Conservation (phyloP, 441 rosid species). For the Jatropha podagrica region DNA sequence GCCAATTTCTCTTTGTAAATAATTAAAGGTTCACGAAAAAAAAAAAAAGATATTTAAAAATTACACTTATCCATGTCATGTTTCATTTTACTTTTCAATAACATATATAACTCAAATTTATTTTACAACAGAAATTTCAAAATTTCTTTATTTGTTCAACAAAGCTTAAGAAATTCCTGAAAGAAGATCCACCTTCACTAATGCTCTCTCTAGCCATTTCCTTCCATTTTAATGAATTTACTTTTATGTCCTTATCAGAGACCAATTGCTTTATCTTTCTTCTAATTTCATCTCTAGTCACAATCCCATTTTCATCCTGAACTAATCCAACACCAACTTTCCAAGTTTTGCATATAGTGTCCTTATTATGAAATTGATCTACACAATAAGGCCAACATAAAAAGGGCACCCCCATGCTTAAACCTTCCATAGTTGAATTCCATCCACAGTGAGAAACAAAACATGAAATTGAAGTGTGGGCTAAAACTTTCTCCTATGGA, state of each 20-base stretch:
- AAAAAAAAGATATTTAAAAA: too few relatives aligned
- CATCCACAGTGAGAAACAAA: slow-evolving; percentile 57
- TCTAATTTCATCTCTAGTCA: slow-evolving; percentile 26
- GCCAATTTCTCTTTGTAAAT: too few relatives aligned
- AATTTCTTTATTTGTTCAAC: not conserved
- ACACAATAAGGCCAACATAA: slow-evolving; percentile 41
- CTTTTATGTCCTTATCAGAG: slow-evolving; percentile 15
- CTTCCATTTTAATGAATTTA: slow-evolving; percentile 27
- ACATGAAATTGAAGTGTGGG: slow-evolving; percentile 44
- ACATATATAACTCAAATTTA: too few relatives aligned
- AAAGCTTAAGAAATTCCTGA: not conserved
- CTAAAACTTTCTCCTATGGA: slow-evolving; percentile 47
- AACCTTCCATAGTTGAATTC: slow-evolving; percentile 53
- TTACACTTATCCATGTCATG: too few relatives aligned
- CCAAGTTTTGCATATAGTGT: slow-evolving; percentile 33
- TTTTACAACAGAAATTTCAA: too few relatives aligned
- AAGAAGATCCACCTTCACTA: slow-evolving; percentile 13
- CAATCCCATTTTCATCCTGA: slow-evolving; percentile 24
- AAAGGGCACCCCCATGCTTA: slow-evolving; percentile 42
- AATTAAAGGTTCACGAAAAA: too few relatives aligned
- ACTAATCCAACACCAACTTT: slow-evolving; percentile 26
- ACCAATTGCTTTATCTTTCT: slow-evolving; percentile 21
- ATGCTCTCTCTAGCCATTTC: slow-evolving; percentile 26
- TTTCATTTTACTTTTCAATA: too few relatives aligned
- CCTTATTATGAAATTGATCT: slow-evolving; percentile 36